A percentile compares a stretch with the other conserved stretches of the same genome.
Evolutionary conservation across 2,329 filamentous ascomycete genomes (phyloP).

Genomic region (Grosmannia serpens): DNA sequence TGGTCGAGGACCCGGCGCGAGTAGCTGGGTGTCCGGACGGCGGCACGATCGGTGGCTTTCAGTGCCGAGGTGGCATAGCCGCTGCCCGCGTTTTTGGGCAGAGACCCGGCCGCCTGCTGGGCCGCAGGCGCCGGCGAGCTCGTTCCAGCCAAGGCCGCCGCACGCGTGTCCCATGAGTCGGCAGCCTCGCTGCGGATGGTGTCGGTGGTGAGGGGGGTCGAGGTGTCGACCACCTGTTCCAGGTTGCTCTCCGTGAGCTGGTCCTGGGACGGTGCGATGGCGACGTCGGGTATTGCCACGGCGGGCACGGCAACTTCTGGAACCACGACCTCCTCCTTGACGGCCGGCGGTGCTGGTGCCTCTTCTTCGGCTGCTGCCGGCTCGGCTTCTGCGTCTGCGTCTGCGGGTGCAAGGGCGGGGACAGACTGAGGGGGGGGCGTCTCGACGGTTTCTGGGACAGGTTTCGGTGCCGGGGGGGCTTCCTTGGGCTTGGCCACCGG

Average conservation of each 20-base stretch:
- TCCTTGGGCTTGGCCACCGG: constrained; percentile 10
- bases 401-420: neutral
- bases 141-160: constrained; percentile 44
- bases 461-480: constrained; percentile 15
- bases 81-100: constrained; percentile 48
- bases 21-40: constrained; percentile 63
- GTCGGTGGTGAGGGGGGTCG: constrained; percentile 62
- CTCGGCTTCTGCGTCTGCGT: constrained; percentile 20
- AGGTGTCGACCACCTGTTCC: constrained; percentile 76
- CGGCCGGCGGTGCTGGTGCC: constrained; percentile 19
- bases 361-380: constrained; percentile 9
- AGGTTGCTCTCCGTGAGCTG: constrained; percentile 86
- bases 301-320: constrained; percentile 16
- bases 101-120: constrained; percentile 29
- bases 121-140: constrained; percentile 55
- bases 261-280: constrained; percentile 54
- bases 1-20: constrained; percentile 85
- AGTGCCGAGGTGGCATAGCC: constrained; percentile 71
- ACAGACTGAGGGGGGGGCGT: constrained; percentile 26
- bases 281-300: constrained; percentile 18
- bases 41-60: constrained; percentile 58
- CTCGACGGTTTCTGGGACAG: constrained; percentile 27
- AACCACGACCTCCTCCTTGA: constrained; percentile 18
- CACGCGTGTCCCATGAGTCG: constrained; percentile 69
- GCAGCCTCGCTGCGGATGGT: constrained; percentile 83